Percentiles rank a stretch among this genome's conserved stretches.
Conservation (phyloP, 1,139 yeast genomes). For the Sugiyamaella grinbergsii region DNA sequence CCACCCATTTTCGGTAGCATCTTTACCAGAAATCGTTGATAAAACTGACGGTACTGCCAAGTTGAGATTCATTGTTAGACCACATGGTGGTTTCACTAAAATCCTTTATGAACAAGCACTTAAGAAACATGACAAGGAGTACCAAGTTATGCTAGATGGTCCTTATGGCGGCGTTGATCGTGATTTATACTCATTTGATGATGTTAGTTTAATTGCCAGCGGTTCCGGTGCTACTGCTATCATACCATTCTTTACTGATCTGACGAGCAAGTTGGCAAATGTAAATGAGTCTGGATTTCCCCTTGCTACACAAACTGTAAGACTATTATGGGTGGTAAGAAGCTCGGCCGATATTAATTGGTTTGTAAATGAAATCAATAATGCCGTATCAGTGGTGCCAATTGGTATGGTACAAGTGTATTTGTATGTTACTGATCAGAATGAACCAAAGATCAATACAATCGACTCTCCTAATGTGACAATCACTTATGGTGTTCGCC, state of each 20-base stretch:
- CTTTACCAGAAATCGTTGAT: constrained; percentile 41
- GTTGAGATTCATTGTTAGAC: constrained; percentile 54
- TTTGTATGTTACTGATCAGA: constrained; percentile 17
- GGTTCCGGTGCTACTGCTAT: constrained; percentile 61
- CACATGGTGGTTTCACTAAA: constrained; percentile 56
- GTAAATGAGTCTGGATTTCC: constrained; percentile 17
- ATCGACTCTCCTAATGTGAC: constrained; percentile 6
- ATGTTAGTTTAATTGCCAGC: constrained; percentile 44
- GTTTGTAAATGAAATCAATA: constrained; percentile 48
- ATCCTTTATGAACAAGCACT: constrained; percentile 37
- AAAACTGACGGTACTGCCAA: constrained; percentile 29
- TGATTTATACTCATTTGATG: constrained; percentile 53
- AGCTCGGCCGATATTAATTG: constrained; percentile 47
- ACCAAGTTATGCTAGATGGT: constrained; percentile 55
- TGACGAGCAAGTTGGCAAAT: constrained; percentile 12
- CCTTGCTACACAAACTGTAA: constrained; percentile 37
- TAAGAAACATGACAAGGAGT: constrained; percentile 29
- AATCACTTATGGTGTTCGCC: constrained; percentile 41
- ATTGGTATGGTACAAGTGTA: constrained; percentile 17
- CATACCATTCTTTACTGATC: constrained; percentile 48
- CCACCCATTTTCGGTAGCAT: constrained; percentile 65
- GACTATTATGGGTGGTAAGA: constrained; percentile 56
- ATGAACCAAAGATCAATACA: not conserved
- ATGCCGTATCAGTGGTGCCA: constrained; percentile 18
- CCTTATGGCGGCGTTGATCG: constrained; percentile 65